Evolutionary conservation across 495 filamentous ascomycete genomes (phyloP).

Genomic region (Sporormia fimetaria): DNA sequence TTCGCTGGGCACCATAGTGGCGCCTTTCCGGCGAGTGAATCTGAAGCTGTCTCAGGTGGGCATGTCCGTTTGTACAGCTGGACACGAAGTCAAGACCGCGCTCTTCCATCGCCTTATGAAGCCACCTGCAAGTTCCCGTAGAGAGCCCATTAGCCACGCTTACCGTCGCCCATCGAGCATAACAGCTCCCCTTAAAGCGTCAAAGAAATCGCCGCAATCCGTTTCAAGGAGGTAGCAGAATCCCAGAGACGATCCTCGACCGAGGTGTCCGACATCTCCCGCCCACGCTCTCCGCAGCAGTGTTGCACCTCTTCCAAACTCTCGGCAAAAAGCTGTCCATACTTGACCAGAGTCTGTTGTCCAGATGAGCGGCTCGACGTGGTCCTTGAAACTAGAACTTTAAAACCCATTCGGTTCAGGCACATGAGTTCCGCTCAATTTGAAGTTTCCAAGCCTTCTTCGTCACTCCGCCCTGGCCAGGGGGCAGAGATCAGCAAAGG

Average conservation of each 20-base stretch:
- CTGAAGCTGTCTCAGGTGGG: conserved; percentile 12
- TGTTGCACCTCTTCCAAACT: conserved; percentile 10
- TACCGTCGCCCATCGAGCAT: conserved; percentile 15
- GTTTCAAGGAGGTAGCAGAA: conserved; percentile 24
- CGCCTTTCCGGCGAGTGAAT: conserved; percentile 32
- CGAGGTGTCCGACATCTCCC: conserved; percentile 28
- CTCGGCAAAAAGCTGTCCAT: conserved; percentile 28
- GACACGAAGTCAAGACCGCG: conserved; percentile 25
- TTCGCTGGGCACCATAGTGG: conserved; percentile 23
- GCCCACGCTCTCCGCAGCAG: conserved; percentile 24
- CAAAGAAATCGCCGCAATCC: conserved; percentile 10
- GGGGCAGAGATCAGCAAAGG: too few relatives aligned
- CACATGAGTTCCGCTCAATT: conserved; percentile 30
- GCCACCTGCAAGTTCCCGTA: conserved; percentile 5
- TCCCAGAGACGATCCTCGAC: conserved; percentile 27
- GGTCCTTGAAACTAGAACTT: conserved; percentile 28
- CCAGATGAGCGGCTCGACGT: conserved; percentile 30
- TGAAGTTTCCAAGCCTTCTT: conserved; percentile 13
- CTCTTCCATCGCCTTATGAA: conserved; percentile 19
- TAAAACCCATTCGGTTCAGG: conserved; percentile 30
- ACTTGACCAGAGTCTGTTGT: conserved; percentile 32
- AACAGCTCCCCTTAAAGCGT: conserved; percentile 12
- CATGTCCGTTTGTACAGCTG: conserved; percentile 28
- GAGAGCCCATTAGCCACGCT: conserved; percentile 2
- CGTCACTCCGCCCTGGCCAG: too few relatives aligned